phyloP scores from a whole-genome alignment of 768 basidiomycete genomes.

The Pleurotus giganteus region DNA sequence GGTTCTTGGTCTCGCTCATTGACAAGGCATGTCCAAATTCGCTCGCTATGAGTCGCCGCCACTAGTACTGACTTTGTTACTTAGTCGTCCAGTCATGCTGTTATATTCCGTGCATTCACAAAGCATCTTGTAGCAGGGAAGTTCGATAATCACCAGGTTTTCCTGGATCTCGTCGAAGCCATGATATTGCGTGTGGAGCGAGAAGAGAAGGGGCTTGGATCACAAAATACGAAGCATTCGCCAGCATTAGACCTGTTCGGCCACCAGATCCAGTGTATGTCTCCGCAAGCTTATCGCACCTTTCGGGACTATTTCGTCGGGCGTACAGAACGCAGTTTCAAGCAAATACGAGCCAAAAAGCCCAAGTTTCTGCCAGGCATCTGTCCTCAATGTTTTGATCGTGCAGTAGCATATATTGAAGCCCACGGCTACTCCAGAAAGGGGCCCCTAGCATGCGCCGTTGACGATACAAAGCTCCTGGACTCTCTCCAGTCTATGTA shows the following conservation, averaged over 20 bases:
- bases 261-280: conserved; percentile 22
- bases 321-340: conserved; percentile 15
- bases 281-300: conserved; percentile 24
- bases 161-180: conserved; percentile 27
- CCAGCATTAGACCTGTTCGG: conserved; percentile 28
- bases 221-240: conserved; percentile 33
- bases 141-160: conserved; percentile 20
- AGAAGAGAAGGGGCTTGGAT: conserved; percentile 25
- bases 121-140: conserved; percentile 22
- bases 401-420: conserved; percentile 15
- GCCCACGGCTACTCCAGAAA: conserved; percentile 12
- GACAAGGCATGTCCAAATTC: conserved; percentile 13
- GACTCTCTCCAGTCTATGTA: conserved; percentile 20
- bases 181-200: conserved; percentile 22
- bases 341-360: conserved; percentile 13
- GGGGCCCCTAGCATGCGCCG: conserved; percentile 27
- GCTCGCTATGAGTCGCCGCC: background rate
- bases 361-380: conserved; percentile 23
- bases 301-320: conserved; percentile 20
- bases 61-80: background rate
- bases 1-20: conserved; percentile 15
- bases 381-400: conserved; percentile 17
- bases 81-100: background rate
- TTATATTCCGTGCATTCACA: conserved; percentile 13
- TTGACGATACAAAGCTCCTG: conserved; percentile 36